Evolutionary conservation across 768 basidiomycete genomes (phyloP).

Genomic region (Holtermanniella nyarrowii): DNA sequence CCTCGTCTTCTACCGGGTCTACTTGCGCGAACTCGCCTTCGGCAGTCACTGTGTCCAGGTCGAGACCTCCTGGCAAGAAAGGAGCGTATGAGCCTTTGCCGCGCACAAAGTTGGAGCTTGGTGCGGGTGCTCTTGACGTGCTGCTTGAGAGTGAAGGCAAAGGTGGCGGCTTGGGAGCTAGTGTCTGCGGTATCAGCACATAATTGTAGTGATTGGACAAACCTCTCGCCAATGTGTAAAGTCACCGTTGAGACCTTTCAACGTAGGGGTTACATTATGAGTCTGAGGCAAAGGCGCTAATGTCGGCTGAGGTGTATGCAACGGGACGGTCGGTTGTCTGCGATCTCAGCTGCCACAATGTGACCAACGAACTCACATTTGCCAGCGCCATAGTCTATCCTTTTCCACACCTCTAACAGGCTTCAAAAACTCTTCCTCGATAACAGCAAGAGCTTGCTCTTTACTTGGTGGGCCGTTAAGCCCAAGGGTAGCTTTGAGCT

Average conservation of each 20-base stretch:
- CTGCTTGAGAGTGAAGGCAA: constrained; percentile 63
- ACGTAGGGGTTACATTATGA: constrained; percentile 31
- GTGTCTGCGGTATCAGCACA: neutral
- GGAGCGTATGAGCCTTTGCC: constrained; percentile 90
- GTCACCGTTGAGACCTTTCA: constrained; percentile 27
- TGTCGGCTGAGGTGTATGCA: constrained; percentile 47
- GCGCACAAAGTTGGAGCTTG: constrained; percentile 70
- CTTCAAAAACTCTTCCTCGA: constrained; percentile 64
- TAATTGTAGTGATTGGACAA: neutral
- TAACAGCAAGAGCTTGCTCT: constrained; percentile 41
- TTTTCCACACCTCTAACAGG: constrained; percentile 58
- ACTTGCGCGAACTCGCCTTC: constrained; percentile 1
- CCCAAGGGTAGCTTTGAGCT: constrained; percentile 22
- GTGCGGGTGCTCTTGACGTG: constrained; percentile 73
- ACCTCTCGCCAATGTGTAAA: constrained; percentile 56
- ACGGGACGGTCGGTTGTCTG: constrained; percentile 50
- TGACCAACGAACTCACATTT: constrained; percentile 60
- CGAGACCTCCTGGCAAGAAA: constrained; percentile 88
- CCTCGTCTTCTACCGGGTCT: constrained; percentile 38
- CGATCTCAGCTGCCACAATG: no score
- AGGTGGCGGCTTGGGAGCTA: constrained; percentile 36
- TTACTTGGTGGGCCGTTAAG: constrained; percentile 15
- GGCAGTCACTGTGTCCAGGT: constrained; percentile 45
- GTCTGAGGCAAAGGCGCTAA: constrained; percentile 29
- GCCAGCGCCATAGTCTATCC: constrained; percentile 69